phyloP scores from a whole-genome alignment of 345 rosid species.

The Crucihimalaya himalaica region DNA sequence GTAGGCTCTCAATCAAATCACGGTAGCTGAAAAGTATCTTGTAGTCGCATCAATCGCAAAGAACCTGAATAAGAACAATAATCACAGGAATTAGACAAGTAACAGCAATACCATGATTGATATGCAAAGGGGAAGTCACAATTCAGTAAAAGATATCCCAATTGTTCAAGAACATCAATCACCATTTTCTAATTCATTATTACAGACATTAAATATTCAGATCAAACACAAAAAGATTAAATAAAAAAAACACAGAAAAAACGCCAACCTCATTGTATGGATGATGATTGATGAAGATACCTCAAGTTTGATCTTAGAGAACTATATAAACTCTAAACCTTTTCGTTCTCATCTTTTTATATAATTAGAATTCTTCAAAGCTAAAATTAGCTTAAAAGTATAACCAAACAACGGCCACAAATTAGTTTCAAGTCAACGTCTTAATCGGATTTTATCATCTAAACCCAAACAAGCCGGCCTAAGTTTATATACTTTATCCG shows the following conservation, averaged over 20 bases:
- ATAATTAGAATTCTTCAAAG: slow-evolving; percentile 26
- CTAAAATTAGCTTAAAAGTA: slow-evolving; percentile 38
- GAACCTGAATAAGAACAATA: slow-evolving; percentile 27
- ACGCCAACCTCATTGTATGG: slow-evolving; percentile 17
- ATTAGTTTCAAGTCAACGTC: slow-evolving; percentile 34
- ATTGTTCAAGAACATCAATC: background rate
- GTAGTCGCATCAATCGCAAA: slow-evolving; percentile 9
- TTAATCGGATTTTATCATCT: slow-evolving; percentile 24
- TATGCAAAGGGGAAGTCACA: background rate
- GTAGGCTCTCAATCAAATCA: slow-evolving; percentile 7
- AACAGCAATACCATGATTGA: background rate
- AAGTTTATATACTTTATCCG: background rate
- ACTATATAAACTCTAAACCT: slow-evolving; percentile 9
- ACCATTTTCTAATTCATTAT: background rate
- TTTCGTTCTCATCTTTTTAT: slow-evolving; percentile 14
- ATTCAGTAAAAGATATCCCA: background rate
- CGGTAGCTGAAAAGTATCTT: background rate
- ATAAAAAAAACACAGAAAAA: background rate
- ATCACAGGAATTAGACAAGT: slow-evolving; percentile 4
- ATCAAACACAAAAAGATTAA: slow-evolving; percentile 3
- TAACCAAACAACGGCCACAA: slow-evolving; percentile 36
- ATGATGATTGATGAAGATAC: slow-evolving; percentile 13
- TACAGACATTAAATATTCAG: background rate
- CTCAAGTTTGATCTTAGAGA: background rate
- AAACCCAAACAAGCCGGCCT: slow-evolving; percentile 25